Base-by-base conservation (phyloP, 805 yeast genomes). In the Candida suzukii region DNA sequence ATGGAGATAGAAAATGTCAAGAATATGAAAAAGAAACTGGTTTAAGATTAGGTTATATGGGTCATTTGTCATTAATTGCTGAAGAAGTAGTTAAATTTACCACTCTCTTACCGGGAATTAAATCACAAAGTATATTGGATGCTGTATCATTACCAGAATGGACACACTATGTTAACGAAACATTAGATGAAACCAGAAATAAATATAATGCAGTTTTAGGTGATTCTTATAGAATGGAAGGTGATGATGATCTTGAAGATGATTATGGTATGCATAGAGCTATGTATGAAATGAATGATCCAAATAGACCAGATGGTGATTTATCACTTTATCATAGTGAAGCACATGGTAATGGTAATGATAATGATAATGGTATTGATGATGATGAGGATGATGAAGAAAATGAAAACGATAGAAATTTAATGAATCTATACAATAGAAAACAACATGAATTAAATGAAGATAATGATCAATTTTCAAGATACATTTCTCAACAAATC, bases 171-270 rank as follows among this genome's bases (percentile, higher is more conserved):
- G 95, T 88, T 9, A 82, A 81, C 44, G 81, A 83, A 44, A 82
- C 88, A 1, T 68, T 93, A 46, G 85, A 83, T 46, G 95, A 87
- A 53, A 88, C 95, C 2, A 74, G 99, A 49, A 95, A 88, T 58
- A 90, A 88, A 64, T 93, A 93, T 63, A 93, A 91, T 61, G 88
- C 96, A 11, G 83, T 91, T 26, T 70, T 93, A 34, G 99, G 99
- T 18, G 62, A 61, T 36, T 40, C 46, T 4, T n/a, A n/a, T n/a
- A 48, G 44, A 13, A 46, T 39, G 10, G 48, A 42, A 32, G 47
- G 51, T 20, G 71, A 64, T 39, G 66, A 55, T 9, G 55, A 51
- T 25, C 63, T 58, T 16, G 63, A 64, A 34, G 68, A 63, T 22
- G 60, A 58, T 19, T 45, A 42, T 12, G 44, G 37, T 13, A 43